A percentile compares a stretch with the other conserved stretches of the same genome.
phyloP scores from a whole-genome alignment of 176 grass and related monocot genomes.

The Cymbopogon citratus region DNA sequence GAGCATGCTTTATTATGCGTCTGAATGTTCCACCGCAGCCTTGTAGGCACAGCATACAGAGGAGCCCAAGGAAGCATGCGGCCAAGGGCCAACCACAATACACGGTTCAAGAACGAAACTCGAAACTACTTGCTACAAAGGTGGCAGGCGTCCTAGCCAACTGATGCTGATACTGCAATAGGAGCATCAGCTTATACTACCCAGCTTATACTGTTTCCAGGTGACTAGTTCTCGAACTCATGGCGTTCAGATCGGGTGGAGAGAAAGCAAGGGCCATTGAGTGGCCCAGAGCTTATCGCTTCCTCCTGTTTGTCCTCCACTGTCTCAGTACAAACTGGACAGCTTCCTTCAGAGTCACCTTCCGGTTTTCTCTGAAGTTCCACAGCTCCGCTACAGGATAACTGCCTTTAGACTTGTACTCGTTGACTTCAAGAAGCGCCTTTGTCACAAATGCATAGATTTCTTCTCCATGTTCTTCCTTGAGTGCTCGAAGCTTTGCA shows the following conservation, averaged over 20 bases:
- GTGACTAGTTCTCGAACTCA: background rate
- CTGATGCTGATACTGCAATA: constrained; percentile 8
- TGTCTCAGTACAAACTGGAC: constrained; percentile 42
- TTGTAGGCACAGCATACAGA: background rate
- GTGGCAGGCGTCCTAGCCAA: background rate
- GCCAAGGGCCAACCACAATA: background rate
- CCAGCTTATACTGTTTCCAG: background rate
- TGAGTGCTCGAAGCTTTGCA: constrained; percentile 40
- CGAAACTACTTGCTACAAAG: background rate
- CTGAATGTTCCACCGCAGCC: background rate
- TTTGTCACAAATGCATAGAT: constrained; percentile 46
- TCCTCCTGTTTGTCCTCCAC: constrained; percentile 45
- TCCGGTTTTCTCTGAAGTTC: constrained; percentile 43
- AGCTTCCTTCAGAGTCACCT: constrained; percentile 48
- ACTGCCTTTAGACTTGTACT: constrained; percentile 45
- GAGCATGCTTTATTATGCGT: constrained; percentile 22
- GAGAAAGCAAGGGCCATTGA: background rate
- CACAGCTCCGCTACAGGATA: constrained; percentile 51
- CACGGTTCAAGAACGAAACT: background rate
- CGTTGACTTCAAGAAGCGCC: constrained; percentile 56
- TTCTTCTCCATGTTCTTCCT: constrained; percentile 60
- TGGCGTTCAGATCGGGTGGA: background rate
- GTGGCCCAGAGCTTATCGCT: constrained; percentile 16
- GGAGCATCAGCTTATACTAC: background rate
- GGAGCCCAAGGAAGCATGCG: background rate